phyloP scores from a whole-genome alignment of 345 rosid species.

The Populus deltoides region DNA sequence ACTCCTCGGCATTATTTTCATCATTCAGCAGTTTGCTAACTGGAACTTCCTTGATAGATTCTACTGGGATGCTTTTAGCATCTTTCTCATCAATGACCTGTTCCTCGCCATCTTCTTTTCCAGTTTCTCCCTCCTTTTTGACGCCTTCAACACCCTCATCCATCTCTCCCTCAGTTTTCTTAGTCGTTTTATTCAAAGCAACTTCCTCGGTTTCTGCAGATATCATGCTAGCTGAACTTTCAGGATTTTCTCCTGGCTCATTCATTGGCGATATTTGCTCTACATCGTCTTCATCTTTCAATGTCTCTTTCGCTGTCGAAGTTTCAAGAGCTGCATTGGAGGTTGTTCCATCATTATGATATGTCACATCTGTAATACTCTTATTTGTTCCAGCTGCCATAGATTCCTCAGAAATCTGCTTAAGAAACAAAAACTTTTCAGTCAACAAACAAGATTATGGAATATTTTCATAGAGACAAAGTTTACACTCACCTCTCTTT shows the following conservation, averaged over 20 bases:
- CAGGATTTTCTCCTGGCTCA: conserved; percentile 9
- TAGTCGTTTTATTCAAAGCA: not conserved
- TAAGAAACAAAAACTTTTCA: not conserved
- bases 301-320: not conserved
- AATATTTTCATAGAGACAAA: not conserved
- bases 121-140: not conserved
- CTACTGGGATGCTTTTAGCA: not conserved
- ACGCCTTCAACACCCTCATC: not conserved
- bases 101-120: not conserved
- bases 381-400: conserved; percentile 1
- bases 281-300: not conserved
- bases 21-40: not conserved
- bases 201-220: not conserved
- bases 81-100: not conserved
- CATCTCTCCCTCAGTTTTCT: not conserved
- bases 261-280: not conserved
- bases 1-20: not conserved
- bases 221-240: not conserved
- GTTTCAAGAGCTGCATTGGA: not conserved
- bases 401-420: conserved; percentile 17
- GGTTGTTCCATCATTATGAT: conserved; percentile 9
- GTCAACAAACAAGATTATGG: conserved; percentile 1
- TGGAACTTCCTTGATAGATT: conserved; percentile 1
- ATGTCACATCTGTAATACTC: conserved; percentile 3
- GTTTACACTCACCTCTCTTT: conserved; percentile 6